Evolutionary conservation across 2,329 filamentous ascomycete species (phyloP).

Genomic region (Clonostachys rosea): DNA sequence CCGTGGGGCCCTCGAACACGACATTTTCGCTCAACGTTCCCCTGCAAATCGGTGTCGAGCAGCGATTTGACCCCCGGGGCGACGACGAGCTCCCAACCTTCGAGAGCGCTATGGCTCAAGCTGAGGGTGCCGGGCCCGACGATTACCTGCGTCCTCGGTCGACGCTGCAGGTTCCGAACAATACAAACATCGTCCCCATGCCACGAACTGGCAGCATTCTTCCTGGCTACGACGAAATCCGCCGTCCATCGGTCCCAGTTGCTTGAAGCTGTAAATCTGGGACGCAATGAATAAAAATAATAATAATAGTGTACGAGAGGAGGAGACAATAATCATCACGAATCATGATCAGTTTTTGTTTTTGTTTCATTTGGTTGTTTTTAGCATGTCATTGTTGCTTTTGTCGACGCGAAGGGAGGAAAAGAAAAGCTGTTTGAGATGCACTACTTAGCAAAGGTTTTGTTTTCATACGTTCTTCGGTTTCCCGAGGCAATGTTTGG

Average conservation of each 20-base stretch:
- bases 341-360: no score
- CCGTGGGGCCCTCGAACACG: slow-evolving; percentile 33
- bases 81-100: slow-evolving; percentile 40
- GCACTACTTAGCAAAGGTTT: no score
- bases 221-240: slow-evolving; percentile 30
- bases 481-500: no score
- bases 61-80: slow-evolving; percentile 19
- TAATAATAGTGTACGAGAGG: no score
- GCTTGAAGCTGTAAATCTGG: slow-evolving; percentile 6
- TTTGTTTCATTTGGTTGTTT: no score
- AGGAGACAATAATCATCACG: no score
- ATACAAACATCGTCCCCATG: slow-evolving; percentile 21
- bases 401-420: no score
- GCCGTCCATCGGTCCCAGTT: slow-evolving; percentile 15
- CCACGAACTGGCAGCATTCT: slow-evolving; percentile 23
- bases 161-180: slow-evolving; percentile 14
- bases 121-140: slow-evolving; percentile 27
- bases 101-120: slow-evolving; percentile 32
- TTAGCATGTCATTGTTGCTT: no score
- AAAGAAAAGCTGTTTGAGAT: no score
- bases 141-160: slow-evolving; percentile 32
- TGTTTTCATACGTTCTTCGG: no score
- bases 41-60: slow-evolving; percentile 44
- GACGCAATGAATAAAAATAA: no score
- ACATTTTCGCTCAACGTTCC: slow-evolving; percentile 40